Evolutionary conservation across 2,329 filamentous ascomycete genomes (phyloP), one percentile per base, ranked within the genome.

Genomic region (Talaromyces sp.): DNA sequence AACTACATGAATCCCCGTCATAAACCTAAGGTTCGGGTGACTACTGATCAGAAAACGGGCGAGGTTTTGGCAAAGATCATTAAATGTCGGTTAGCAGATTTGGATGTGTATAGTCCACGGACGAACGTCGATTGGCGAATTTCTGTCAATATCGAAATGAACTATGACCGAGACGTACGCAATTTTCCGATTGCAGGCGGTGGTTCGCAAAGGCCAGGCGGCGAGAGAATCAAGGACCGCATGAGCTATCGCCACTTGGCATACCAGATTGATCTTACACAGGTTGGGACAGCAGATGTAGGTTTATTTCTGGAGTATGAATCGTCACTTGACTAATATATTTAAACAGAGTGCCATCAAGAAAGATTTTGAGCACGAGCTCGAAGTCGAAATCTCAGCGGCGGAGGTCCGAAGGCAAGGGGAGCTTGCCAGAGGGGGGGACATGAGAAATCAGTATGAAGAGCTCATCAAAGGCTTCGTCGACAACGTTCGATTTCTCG

Each of bases 111-210:
- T 76, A 89, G 92, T 68, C 93, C 95, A 0, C 80, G 81, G 57
- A 85, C 84, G 8, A 85, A 86, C 2, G 90, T 97, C 71, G 95
- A 99, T 76, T 96, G 92, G 77, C 90, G 95, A 11, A 88, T 99
- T 68, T 96, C 92, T 70, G 87, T 99, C 71, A 98, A 96, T 72
- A 84, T 99, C 1, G 96, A 99, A 85, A 92, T 96, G 85, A 84
- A 88, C 60, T 96, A 88, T 80, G 84, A 92, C 3, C 91, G 92
- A 25, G 81, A 86, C 1, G 70, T 90, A 0, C 81, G 86, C 7
- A 78, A 80, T 23, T 75, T 87, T 2, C 73, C 78, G 0, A 75
- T 81, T 3, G 69, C 74, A 12, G 69, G 73, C 8, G 80, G 82
- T 25, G 69, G 70, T 12, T 67, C 67, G 4, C 67, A 69, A 3